phyloP scores from a whole-genome alignment of 2,329 filamentous ascomycete genomes.

The Aspergillus intermedius region DNA sequence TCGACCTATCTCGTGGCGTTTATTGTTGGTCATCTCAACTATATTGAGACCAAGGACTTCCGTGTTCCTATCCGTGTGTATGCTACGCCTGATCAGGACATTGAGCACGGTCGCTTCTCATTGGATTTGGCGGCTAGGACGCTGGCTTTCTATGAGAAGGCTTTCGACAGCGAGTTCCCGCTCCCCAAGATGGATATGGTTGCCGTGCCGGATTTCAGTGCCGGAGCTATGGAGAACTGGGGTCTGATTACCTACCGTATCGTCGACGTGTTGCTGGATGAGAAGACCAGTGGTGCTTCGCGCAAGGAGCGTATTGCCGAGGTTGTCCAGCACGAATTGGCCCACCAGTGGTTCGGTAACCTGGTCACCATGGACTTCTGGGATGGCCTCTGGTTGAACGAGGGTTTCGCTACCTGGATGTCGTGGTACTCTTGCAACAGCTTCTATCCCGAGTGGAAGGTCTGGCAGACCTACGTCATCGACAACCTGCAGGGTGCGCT shows the following conservation, averaged over 20 bases:
- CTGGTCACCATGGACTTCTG: constrained; percentile 98
- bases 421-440: constrained; percentile 89
- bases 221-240: constrained; percentile 98
- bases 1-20: constrained; percentile 94
- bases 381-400: constrained; percentile 95
- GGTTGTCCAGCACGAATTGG: constrained; percentile 92
- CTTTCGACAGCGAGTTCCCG: constrained; percentile 80
- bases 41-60: constrained; percentile 87
- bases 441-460: constrained; percentile 97
- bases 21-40: constrained; percentile 88
- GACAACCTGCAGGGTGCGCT: constrained; percentile 86
- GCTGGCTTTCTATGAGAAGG: constrained; percentile 89
- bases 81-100: constrained; percentile 80
- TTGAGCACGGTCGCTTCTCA: constrained; percentile 86
- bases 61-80: constrained; percentile 91
- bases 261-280: constrained; percentile 82
- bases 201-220: constrained; percentile 90
- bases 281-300: constrained; percentile 81
- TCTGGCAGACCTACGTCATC: constrained; percentile 92
- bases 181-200: constrained; percentile 96
- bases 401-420: constrained; percentile 89
- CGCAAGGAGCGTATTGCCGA: constrained; percentile 91
- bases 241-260: constrained; percentile 91
- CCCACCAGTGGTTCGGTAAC: constrained; percentile 98
- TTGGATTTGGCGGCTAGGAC: constrained; percentile 83